These are phyloP conservation scores for Tolypocladium endophyticum DNA, from an alignment of 2,329 filamentous ascomycete species.

Conservation along the genomic window DNA sequence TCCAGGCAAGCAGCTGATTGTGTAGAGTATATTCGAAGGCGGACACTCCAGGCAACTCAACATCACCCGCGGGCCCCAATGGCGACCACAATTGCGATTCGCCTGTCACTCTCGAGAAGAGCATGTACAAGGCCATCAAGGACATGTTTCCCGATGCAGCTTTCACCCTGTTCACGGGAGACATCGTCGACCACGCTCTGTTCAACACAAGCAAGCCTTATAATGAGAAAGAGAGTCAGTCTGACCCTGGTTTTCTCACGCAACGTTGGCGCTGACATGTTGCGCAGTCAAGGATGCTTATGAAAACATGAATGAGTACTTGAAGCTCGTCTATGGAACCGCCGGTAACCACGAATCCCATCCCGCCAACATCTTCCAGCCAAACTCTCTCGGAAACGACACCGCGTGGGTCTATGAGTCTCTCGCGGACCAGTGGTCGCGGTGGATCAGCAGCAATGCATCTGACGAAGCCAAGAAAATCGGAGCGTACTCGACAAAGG, in stretches of 20 bases:
- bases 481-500: constrained; percentile 37
- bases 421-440: constrained; percentile 33
- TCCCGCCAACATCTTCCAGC: constrained; percentile 38
- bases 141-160: constrained; percentile 32
- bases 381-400: constrained; percentile 22
- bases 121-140: constrained; percentile 42
- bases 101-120: constrained; percentile 38
- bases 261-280: not conserved
- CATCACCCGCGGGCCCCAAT: constrained; percentile 37
- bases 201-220: constrained; percentile 31
- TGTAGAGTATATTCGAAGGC: constrained; percentile 30
- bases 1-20: not conserved
- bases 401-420: constrained; percentile 42
- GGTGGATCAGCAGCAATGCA: constrained; percentile 29
- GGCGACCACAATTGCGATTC: constrained; percentile 44
- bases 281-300: constrained; percentile 33
- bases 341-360: constrained; percentile 46
- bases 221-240: constrained; percentile 19
- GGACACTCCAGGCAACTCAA: constrained; percentile 36
- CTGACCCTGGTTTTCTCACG: not conserved
- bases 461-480: constrained; percentile 22
- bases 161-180: constrained; percentile 50
- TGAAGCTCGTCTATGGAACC: constrained; percentile 37
- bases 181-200: constrained; percentile 42
- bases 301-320: constrained; percentile 27